These are phyloP conservation scores for Lentinula guzmanii DNA, from an alignment of 768 basidiomycete species.

Conservation along the genomic window DNA sequence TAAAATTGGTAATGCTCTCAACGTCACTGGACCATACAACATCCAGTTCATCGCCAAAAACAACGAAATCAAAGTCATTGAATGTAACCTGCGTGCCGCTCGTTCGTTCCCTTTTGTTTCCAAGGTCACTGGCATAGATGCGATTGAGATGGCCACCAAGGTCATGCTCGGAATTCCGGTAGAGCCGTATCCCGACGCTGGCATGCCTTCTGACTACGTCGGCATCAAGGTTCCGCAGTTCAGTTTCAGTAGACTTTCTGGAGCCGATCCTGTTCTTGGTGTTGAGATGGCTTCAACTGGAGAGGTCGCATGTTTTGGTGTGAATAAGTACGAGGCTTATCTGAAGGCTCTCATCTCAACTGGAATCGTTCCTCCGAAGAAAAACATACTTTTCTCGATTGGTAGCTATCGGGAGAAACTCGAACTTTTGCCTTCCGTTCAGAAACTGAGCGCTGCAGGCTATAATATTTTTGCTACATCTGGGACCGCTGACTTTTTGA, in stretches of 20 bases:
- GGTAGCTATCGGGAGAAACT: constrained; percentile 97
- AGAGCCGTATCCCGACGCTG: constrained; percentile 83
- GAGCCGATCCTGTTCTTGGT: constrained; percentile 95
- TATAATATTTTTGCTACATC: constrained; percentile 97
- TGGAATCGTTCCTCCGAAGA: constrained; percentile 90
- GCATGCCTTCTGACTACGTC: constrained; percentile 89
- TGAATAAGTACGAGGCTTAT: constrained; percentile 97
- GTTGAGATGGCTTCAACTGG: constrained; percentile 99
- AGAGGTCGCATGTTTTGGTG: constrained; percentile 98
- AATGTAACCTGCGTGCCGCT: constrained; percentile 96
- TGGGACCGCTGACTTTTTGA: constrained; percentile 96
- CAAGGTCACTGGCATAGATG: constrained; percentile 96
- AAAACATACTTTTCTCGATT: constrained; percentile 95
- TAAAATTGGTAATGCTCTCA: constrained; percentile 96
- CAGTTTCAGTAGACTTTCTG: constrained; percentile 93
- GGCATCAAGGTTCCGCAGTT: constrained; percentile 99
- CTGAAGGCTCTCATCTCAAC: constrained; percentile 96
- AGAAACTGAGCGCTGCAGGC: constrained; percentile 89
- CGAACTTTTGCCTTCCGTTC: constrained; percentile 90
- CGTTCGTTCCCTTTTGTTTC: constrained; percentile 99
- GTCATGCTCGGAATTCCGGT: constrained; percentile 93
- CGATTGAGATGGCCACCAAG: constrained; percentile 98
- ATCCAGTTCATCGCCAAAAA: constrained; percentile 99
- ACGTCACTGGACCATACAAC: constrained; percentile 98
- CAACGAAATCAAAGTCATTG: constrained; percentile 99